A percentile compares a stretch with the other conserved stretches of the same genome.
These are phyloP conservation scores for Escovopsis sp. DNA, from an alignment of 2,329 filamentous ascomycete species.

Conservation along the genomic window DNA sequence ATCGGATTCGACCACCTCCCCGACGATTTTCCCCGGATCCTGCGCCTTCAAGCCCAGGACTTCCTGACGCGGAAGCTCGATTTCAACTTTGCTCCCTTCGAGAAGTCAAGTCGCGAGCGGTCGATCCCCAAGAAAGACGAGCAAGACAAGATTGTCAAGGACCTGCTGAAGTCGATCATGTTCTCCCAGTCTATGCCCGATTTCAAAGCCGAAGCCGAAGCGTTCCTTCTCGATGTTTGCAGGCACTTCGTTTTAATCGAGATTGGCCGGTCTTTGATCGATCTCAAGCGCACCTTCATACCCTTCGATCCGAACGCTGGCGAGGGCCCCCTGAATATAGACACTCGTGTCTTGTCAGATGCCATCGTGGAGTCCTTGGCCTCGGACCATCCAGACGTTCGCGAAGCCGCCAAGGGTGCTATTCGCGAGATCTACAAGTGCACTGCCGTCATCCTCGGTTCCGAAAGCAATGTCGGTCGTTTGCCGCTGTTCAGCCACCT, in stretches of 20 bases:
- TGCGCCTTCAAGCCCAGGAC: conserved; percentile 83
- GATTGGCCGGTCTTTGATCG: conserved; percentile 69
- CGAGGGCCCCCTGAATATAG: conserved; percentile 75
- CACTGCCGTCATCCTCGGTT: conserved; percentile 65
- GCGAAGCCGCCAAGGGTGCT: conserved; percentile 67
- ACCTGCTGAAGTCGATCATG: conserved; percentile 77
- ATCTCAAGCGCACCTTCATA: conserved; percentile 60
- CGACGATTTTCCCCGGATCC: conserved; percentile 71
- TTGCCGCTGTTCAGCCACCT: conserved; percentile 77
- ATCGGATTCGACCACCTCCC: conserved; percentile 79
- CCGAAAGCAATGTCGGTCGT: conserved; percentile 52
- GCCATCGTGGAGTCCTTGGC: conserved; percentile 82
- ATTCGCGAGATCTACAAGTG: conserved; percentile 68
- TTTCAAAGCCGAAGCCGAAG: conserved; percentile 59
- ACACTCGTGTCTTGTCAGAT: conserved; percentile 75
- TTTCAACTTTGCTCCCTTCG: conserved; percentile 54
- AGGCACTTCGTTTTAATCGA: conserved; percentile 86
- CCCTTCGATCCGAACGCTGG: conserved; percentile 75
- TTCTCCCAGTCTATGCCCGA: conserved; percentile 72
- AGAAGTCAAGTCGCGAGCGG: conserved; percentile 61
- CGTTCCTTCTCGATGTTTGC: conserved; percentile 67
- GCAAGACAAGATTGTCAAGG: conserved; percentile 71
- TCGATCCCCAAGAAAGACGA: conserved; percentile 77
- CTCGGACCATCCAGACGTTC: conserved; percentile 66
- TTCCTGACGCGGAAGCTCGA: conserved; percentile 59